Percentiles rank a stretch among this genome's conserved stretches.
Evolutionary conservation across 1,139 yeast genomes (phyloP).

Genomic region (Hanseniaspora sp.): DNA sequence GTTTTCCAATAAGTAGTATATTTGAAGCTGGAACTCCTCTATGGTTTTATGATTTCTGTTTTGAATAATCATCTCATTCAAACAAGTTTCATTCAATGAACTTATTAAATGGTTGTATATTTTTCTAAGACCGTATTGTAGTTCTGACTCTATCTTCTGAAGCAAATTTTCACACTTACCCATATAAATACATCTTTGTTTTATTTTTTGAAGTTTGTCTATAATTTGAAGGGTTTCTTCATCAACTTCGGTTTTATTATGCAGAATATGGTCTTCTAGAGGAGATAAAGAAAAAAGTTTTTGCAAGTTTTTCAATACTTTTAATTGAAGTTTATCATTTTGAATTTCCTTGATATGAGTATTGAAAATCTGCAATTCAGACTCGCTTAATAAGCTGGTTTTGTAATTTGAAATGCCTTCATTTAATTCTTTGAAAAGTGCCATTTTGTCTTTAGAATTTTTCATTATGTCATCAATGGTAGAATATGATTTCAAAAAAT

Average conservation of each 20-base stretch:
- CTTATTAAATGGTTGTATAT: slow-evolving; percentile 30
- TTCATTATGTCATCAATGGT: slow-evolving; percentile 37
- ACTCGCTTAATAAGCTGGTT: slow-evolving; percentile 9
- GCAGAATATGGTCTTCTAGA: slow-evolving; percentile 52
- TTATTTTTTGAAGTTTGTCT: slow-evolving; percentile 51
- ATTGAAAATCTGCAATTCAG: slow-evolving; percentile 17
- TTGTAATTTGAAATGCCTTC: neutral
- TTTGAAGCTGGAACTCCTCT: slow-evolving; percentile 25
- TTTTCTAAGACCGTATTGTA: slow-evolving; percentile 30
- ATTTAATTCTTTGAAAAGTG: neutral
- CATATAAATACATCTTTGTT: slow-evolving; percentile 56
- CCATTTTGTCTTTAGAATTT: slow-evolving; percentile 17
- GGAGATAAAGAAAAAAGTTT: slow-evolving; percentile 58
- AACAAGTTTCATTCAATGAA: slow-evolving; percentile 26
- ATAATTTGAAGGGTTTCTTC: slow-evolving; percentile 54
- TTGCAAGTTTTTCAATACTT: slow-evolving; percentile 47
- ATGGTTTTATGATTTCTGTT: slow-evolving; percentile 19
- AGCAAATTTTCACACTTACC: slow-evolving; percentile 61
- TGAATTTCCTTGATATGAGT: slow-evolving; percentile 27
- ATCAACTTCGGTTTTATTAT: slow-evolving; percentile 35
- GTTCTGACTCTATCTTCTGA: slow-evolving; percentile 42
- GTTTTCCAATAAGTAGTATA: slow-evolving; percentile 28
- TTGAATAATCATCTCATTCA: slow-evolving; percentile 19
- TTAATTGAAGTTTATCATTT: slow-evolving; percentile 40
- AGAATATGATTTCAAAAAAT: slow-evolving; percentile 49